Conservation (phyloP, 805 yeast species). For the Teunomyces kruisii region DNA sequence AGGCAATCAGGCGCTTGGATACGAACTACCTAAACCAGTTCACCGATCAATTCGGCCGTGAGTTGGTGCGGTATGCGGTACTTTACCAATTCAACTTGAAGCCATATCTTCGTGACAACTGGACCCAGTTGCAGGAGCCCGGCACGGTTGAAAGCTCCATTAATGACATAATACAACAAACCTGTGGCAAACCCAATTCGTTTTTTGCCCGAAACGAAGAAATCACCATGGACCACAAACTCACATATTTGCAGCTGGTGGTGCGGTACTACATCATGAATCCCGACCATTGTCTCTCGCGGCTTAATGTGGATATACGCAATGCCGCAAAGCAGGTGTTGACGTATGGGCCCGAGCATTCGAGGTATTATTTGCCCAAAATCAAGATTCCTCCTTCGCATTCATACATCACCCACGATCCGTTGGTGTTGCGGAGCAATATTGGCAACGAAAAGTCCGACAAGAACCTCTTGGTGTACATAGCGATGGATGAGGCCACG, state of each 20-base stretch:
- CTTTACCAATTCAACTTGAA: slow-evolving; percentile 11
- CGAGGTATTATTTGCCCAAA: neutral
- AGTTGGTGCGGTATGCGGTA: slow-evolving; percentile 10
- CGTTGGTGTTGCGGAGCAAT: slow-evolving; percentile 11
- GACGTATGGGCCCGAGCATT: slow-evolving; percentile 6
- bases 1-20: slow-evolving; percentile 10
- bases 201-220: slow-evolving; percentile 9
- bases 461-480: slow-evolving; percentile 9
- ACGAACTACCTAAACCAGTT: slow-evolving; percentile 12
- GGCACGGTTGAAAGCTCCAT: neutral
- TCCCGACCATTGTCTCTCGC: slow-evolving; percentile 10
- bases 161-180: neutral
- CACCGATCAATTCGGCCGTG: slow-evolving; percentile 12
- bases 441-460: slow-evolving; percentile 5
- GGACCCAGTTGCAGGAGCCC: neutral
- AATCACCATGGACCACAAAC: slow-evolving; percentile 6
- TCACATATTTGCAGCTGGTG: slow-evolving; percentile 12
- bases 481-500: slow-evolving; percentile 9
- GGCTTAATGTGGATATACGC: slow-evolving; percentile 11
- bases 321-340: slow-evolving; percentile 7
- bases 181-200: slow-evolving; percentile 7
- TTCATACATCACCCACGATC: slow-evolving; percentile 7
- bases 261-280: slow-evolving; percentile 13
- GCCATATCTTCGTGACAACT: slow-evolving; percentile 10
- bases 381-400: slow-evolving; percentile 4